Conservation (phyloP, 2,329 filamentous ascomycete genomes). For the Aureobasidium lini region DNA sequence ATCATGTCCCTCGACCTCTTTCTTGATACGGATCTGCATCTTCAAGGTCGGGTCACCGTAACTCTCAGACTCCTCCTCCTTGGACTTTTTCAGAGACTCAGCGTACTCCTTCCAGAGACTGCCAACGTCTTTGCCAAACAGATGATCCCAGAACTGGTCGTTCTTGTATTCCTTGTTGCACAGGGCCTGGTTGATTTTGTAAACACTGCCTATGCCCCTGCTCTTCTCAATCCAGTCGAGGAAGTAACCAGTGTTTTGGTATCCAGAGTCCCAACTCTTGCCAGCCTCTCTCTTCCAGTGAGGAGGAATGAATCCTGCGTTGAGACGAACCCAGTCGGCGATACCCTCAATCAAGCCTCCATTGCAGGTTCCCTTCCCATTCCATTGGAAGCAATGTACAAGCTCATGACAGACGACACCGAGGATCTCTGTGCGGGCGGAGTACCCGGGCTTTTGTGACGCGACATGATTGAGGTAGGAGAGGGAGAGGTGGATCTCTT, state of each 20-base stretch:
- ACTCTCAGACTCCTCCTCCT: slow-evolving; percentile 7
- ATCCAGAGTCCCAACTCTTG: slow-evolving; percentile 73
- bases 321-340: slow-evolving; percentile 84
- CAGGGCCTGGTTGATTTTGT: slow-evolving; percentile 60
- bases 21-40: slow-evolving; percentile 8
- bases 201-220: slow-evolving; percentile 44
- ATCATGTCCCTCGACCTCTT: background rate
- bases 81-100: slow-evolving; percentile 34
- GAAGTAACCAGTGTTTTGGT: slow-evolving; percentile 88
- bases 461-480: slow-evolving; percentile 53
- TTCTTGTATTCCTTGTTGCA: slow-evolving; percentile 57
- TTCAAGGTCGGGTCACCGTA: slow-evolving; percentile 16
- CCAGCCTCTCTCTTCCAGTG: slow-evolving; percentile 65
- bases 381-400: slow-evolving; percentile 89
- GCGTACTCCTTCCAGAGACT: slow-evolving; percentile 71
- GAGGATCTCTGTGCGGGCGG: slow-evolving; percentile 56
- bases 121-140: slow-evolving; percentile 59
- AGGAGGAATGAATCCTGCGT: slow-evolving; percentile 63
- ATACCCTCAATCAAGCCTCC: slow-evolving; percentile 84
- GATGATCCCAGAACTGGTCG: slow-evolving; percentile 57
- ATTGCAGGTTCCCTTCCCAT: slow-evolving; percentile 47
- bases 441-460: slow-evolving; percentile 18
- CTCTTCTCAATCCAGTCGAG: slow-evolving; percentile 72
- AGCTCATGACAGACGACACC: slow-evolving; percentile 89
- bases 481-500: slow-evolving; percentile 84